Evolutionary conservation across 1,139 yeast species (phyloP).

Genomic region (Kodamaea plutei): DNA sequence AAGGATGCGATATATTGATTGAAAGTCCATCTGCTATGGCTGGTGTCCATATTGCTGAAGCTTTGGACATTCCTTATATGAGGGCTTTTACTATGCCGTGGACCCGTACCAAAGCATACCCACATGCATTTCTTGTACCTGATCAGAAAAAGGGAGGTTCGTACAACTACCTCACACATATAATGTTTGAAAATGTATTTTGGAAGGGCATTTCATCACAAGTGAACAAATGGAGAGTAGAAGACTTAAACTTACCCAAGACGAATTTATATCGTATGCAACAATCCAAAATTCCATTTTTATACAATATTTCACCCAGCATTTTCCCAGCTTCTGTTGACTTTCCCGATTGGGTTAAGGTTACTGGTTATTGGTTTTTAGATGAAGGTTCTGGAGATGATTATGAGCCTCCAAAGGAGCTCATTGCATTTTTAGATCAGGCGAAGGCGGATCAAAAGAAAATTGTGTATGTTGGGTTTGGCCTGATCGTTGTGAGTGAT

Average conservation of each 20-base stretch:
- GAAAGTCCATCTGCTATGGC: constrained; percentile 97
- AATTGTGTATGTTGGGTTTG: constrained; percentile 89
- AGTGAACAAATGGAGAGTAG: constrained; percentile 82
- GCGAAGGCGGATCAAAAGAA: constrained; percentile 64
- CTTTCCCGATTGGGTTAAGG: constrained; percentile 89
- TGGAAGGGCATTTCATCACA: constrained; percentile 94
- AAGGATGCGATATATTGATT: constrained; percentile 75
- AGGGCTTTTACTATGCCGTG: constrained; percentile 98
- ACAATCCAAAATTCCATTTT: constrained; percentile 78
- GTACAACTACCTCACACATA: constrained; percentile 87
- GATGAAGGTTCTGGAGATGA: constrained; percentile 59
- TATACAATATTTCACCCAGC: constrained; percentile 83
- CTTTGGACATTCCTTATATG: constrained; percentile 81
- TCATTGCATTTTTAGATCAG: constrained; percentile 55
- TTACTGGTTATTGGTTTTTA: constrained; percentile 94
- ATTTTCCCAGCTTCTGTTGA: constrained; percentile 91
- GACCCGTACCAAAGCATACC: constrained; percentile 93
- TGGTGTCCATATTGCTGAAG: constrained; percentile 93
- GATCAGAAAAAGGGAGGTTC: constrained; percentile 91
- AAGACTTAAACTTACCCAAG: constrained; percentile 57
- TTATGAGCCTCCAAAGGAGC: constrained; percentile 62
- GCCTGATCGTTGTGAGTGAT: constrained; percentile 86
- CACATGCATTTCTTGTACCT: constrained; percentile 94
- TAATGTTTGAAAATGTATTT: constrained; percentile 84
- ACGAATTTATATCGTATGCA: constrained; percentile 70